Evolutionary conservation across 257 asterid genomes (phyloP).

Genomic region (Solanum ossicruentum): DNA sequence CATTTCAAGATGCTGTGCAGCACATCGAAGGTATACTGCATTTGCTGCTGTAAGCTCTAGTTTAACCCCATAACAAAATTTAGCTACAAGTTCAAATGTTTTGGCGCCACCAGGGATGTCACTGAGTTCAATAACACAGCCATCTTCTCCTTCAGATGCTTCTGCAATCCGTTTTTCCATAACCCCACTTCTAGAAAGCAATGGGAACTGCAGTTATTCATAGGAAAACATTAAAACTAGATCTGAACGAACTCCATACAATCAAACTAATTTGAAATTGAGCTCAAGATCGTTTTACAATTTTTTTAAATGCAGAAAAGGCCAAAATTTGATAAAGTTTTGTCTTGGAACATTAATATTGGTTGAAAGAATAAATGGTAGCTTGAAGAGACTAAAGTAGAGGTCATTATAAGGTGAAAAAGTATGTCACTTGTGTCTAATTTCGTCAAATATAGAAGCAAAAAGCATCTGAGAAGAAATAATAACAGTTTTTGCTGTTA

Average conservation of each 20-base stretch:
- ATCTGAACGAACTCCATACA: not conserved
- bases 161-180: slow-evolving; percentile 82
- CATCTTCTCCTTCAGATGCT: slow-evolving; percentile 57
- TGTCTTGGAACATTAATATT: not conserved
- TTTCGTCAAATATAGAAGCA: not conserved
- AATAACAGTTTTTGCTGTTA: not conserved
- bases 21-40: slow-evolving; percentile 73
- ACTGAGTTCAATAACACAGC: slow-evolving; percentile 40
- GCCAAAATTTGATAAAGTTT: not conserved
- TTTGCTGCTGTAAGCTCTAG: slow-evolving; percentile 89
- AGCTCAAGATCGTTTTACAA: not conserved
- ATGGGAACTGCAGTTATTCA: slow-evolving; percentile 55
- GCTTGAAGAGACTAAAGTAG: not conserved
- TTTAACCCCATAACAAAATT: slow-evolving; percentile 88
- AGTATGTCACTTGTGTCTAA: not conserved
- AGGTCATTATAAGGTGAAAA: not conserved
- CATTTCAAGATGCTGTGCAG: slow-evolving; percentile 89
- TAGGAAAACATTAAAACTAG: not conserved
- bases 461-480: not conserved
- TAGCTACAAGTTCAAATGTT: slow-evolving; percentile 86
- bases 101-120: slow-evolving; percentile 81
- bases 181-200: slow-evolving; percentile 89
- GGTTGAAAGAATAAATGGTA: not conserved
- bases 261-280: not conserved
- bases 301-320: not conserved